Conservation (phyloP, 1,139 yeast genomes). For the Lodderomyces elongisporus region DNA sequence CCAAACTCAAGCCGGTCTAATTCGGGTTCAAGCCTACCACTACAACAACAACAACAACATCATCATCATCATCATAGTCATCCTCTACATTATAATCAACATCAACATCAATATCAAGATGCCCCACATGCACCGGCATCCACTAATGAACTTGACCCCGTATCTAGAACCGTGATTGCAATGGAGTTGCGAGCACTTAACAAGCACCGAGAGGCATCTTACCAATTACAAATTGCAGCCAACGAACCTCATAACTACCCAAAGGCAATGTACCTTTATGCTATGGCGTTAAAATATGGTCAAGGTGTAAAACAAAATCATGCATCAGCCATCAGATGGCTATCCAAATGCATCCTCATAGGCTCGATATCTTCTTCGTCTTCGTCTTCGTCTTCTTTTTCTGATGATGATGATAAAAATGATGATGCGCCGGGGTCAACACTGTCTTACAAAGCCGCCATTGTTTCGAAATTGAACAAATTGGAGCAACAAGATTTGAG, state of each 20-base stretch:
- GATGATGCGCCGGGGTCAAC: background rate
- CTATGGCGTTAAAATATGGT: slow-evolving; percentile 64
- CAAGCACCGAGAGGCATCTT: slow-evolving; percentile 63
- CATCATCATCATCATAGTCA: background rate
- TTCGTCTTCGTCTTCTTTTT: too few relatives aligned
- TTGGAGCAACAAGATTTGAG: slow-evolving; percentile 30
- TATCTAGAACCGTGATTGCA: slow-evolving; percentile 49
- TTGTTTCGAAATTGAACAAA: slow-evolving; percentile 23
- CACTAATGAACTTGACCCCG: slow-evolving; percentile 20
- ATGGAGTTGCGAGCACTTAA: slow-evolving; percentile 52
- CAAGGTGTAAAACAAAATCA: slow-evolving; percentile 65
- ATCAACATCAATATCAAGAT: too few relatives aligned
- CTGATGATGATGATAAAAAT: too few relatives aligned
- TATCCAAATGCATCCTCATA: slow-evolving; percentile 38
- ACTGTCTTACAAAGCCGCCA: background rate
- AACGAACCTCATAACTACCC: slow-evolving; percentile 52
- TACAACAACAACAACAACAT: too few relatives aligned
- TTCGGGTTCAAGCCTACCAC: too few relatives aligned
- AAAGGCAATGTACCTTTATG: slow-evolving; percentile 65
- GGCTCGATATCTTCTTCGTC: slow-evolving; percentile 4
- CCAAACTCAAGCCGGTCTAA: too few relatives aligned
- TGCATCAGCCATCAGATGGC: slow-evolving; percentile 55
- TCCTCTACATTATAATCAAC: too few relatives aligned
- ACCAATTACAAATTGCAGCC: slow-evolving; percentile 62
- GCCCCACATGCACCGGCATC: too few relatives aligned